Evolutionary conservation across 805 yeast species (phyloP).

Genomic region (Hanseniaspora mollemarum): DNA sequence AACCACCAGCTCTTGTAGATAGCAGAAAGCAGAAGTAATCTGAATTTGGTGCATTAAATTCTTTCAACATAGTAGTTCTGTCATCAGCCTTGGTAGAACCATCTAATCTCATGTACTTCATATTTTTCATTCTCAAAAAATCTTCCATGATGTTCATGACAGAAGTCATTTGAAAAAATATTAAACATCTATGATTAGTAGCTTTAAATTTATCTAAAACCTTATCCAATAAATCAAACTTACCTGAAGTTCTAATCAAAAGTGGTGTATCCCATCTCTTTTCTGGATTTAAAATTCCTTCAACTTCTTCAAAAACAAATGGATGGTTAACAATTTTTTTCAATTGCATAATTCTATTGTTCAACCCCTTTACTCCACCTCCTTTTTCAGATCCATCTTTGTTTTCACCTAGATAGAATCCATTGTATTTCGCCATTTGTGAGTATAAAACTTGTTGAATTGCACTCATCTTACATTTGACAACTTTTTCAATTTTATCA

Average conservation of each 20-base stretch:
- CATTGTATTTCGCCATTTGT: constrained; percentile 65
- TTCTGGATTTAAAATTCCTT: constrained; percentile 52
- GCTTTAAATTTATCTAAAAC: constrained; percentile 64
- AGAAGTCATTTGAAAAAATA: constrained; percentile 82
- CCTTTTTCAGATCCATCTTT: constrained; percentile 48
- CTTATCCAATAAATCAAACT: constrained; percentile 66
- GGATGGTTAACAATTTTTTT: constrained; percentile 83
- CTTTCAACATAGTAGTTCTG: constrained; percentile 60
- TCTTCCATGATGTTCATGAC: constrained; percentile 88
- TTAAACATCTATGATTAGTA: constrained; percentile 65
- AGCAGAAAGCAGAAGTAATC: constrained; percentile 68
- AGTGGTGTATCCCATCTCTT: constrained; percentile 46
- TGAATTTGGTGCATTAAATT: constrained; percentile 63
- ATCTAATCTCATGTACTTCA: constrained; percentile 67
- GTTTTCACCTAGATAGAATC: constrained; percentile 46
- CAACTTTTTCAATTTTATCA: constrained; percentile 69
- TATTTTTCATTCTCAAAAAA: constrained; percentile 50
- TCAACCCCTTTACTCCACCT: constrained; percentile 62
- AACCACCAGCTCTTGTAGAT: constrained; percentile 83
- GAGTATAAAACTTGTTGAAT: constrained; percentile 59
- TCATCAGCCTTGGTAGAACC: constrained; percentile 80
- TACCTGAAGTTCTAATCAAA: constrained; percentile 69
- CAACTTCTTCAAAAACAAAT: constrained; percentile 74
- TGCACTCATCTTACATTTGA: constrained; percentile 67
- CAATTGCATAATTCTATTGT: constrained; percentile 75